Evolutionary conservation across 768 basidiomycete genomes (phyloP).

Genomic region (Pseudohyphozyma bogoriensis): DNA sequence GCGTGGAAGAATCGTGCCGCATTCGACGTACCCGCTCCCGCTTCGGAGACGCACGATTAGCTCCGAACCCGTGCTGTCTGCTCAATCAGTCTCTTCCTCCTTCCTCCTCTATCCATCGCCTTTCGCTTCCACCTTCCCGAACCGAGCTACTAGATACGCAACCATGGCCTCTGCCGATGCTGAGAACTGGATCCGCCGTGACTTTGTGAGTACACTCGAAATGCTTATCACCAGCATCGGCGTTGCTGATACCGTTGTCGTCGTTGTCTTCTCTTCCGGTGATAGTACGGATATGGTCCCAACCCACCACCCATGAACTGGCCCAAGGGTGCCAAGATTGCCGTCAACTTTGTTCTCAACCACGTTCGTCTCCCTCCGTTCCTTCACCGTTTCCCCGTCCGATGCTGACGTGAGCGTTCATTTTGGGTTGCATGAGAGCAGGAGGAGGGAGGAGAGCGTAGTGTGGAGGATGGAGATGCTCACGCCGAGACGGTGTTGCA

Average conservation of each 20-base stretch:
- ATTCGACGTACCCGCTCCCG: too few species aligned
- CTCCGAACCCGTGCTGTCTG: too few species aligned
- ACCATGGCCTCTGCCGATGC: too few species aligned
- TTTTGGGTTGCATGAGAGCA: not conserved
- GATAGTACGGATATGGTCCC: not conserved
- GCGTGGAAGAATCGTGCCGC: too few species aligned
- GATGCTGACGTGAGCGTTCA: too few species aligned
- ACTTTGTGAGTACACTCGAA: too few species aligned
- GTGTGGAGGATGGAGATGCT: constrained; percentile 20
- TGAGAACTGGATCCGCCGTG: constrained; percentile 6
- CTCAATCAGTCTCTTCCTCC: too few species aligned
- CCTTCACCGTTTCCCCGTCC: not conserved
- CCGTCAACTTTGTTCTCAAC: constrained; percentile 26
- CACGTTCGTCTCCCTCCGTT: not conserved
- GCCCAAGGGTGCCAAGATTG: constrained; percentile 26
- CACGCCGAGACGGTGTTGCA: constrained; percentile 6
- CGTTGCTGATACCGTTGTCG: not conserved
- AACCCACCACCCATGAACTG: constrained; percentile 2
- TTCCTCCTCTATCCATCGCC: too few species aligned
- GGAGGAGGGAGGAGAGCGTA: constrained; percentile 23
- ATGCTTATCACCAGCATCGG: too few species aligned
- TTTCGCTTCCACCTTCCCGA: too few species aligned
- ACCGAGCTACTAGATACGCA: too few species aligned
- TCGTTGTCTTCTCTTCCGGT: not conserved
- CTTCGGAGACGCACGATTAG: too few species aligned